Evolutionary conservation across 129 eudicot species (phyloP).

Genomic region (Helichrysum umbraculigerum): DNA sequence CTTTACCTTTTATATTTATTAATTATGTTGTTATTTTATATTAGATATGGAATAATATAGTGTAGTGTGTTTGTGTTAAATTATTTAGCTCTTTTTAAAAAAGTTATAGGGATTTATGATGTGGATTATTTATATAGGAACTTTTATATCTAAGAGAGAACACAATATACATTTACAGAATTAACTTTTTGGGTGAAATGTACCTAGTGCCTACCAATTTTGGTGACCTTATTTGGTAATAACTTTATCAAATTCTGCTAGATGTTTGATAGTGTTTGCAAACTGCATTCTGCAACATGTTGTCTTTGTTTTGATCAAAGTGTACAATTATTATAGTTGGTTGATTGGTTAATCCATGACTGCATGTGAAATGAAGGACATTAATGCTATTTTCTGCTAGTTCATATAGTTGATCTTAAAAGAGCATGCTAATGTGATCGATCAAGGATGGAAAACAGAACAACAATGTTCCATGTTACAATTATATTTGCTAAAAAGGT

Average conservation of each 20-base stretch:
- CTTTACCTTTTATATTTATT: slow-evolving; percentile 8
- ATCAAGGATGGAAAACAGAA: too few species aligned
- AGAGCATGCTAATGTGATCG: too few species aligned
- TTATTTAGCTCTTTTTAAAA: neutral
- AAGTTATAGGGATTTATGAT: neutral
- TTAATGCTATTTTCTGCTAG: neutral
- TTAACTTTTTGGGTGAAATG: too few species aligned
- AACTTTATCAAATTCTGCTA: neutral
- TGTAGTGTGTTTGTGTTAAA: neutral
- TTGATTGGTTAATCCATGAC: neutral
- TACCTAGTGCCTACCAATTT: too few species aligned
- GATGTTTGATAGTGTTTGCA: slow-evolving; percentile 1
- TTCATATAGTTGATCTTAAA: neutral
- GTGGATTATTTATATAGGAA: neutral
- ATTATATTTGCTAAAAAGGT: too few species aligned
- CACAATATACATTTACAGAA: too few species aligned
- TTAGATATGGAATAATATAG: slow-evolving; percentile 23
- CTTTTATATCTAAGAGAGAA: too few species aligned
- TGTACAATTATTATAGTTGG: neutral
- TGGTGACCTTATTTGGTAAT: neutral
- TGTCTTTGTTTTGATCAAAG: neutral
- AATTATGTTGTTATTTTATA: neutral
- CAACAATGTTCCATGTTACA: too few species aligned
- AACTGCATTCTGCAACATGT: slow-evolving; percentile 3
- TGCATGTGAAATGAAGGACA: too few species aligned